Evolutionary conservation across 495 filamentous ascomycete species (phyloP).

Genomic region (Acidiella bohemica): DNA sequence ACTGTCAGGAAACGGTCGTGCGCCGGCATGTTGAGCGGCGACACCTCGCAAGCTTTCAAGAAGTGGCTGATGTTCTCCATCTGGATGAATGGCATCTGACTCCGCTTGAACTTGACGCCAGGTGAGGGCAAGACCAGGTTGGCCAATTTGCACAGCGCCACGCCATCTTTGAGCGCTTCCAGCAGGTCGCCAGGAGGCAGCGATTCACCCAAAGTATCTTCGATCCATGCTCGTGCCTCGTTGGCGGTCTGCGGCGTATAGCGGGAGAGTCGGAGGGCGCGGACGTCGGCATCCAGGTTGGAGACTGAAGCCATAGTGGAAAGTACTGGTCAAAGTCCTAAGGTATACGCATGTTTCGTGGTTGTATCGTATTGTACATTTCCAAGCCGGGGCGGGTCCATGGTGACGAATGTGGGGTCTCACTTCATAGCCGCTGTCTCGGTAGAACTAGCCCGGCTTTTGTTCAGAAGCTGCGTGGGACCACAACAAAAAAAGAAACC

Average conservation of each 20-base stretch:
- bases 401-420: too few species aligned
- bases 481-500: too few species aligned
- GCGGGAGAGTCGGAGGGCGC: slow-evolving; percentile 78
- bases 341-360: not conserved
- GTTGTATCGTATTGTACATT: not conserved
- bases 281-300: slow-evolving; percentile 90
- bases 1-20: slow-evolving; percentile 97
- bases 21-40: slow-evolving; percentile 73
- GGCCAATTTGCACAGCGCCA: slow-evolving; percentile 76
- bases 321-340: not conserved
- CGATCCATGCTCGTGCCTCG: slow-evolving; percentile 78
- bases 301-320: slow-evolving; percentile 76
- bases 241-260: slow-evolving; percentile 88
- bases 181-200: slow-evolving; percentile 65
- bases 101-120: slow-evolving; percentile 68
- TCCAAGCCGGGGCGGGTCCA: too few species aligned
- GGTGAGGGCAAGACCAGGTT: slow-evolving; percentile 68
- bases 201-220: slow-evolving; percentile 59
- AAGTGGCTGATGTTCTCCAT: slow-evolving; percentile 99
- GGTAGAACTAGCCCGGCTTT: too few species aligned
- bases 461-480: too few species aligned
- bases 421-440: too few species aligned
- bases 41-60: slow-evolving; percentile 68
- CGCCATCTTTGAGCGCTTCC: slow-evolving; percentile 76
- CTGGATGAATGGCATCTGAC: slow-evolving; percentile 92